Base-by-base conservation (phyloP, 1,284 basidiomycete genomes). In the Microbotryum lychnidis-dioicae region DNA sequence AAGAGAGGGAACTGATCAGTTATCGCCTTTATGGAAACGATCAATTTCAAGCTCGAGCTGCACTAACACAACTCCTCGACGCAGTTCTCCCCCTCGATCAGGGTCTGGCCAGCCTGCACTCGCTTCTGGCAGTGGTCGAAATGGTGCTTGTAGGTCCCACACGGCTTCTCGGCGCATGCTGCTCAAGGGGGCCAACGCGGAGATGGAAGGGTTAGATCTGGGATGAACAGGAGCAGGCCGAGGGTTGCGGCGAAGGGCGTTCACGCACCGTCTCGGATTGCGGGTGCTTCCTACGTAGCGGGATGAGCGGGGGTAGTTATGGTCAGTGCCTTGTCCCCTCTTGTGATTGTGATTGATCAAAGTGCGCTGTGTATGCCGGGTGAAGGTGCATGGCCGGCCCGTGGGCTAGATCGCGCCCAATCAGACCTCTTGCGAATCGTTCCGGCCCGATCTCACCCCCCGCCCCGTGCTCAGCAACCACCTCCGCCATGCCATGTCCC, bases 71-170 rank as follows among this genome's bases (percentile, higher is more conserved):
- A 61, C 81, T 93, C 91, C 78, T 91, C 90, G 56, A 92, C 87
- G 74, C 90, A 93, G 74, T 91, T 88, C 80, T 93, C 90, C 67
- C 83, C 83, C 74, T 88, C 84, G 82, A 68, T 54, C 33, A 60
- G 52, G 45, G 61, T 63, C 72, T 91, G 75, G 48, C 91, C 91
- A 37, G 78, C 80, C 64, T 84, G 78, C 56, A 93, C 84, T 77
- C 90, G 91, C 76, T 93, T 87, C 73, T 87, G 82, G 77, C 91
- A 96, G 73, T 92, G 87, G 68, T 87, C 82, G 77, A 94, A 94
- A 79, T 96, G 91, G 75, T 88, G 84, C 51, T 85, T 80, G 65
- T 85, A 76, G 50, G 83, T 77, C 55, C 81, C 81, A 73, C 91
- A 94, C 70, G 85, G 83, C 23, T 81, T 76, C 68, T 82, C 74